phyloP scores from a whole-genome alignment of 306 rosid species.

The Sechiopsis laciniata region DNA sequence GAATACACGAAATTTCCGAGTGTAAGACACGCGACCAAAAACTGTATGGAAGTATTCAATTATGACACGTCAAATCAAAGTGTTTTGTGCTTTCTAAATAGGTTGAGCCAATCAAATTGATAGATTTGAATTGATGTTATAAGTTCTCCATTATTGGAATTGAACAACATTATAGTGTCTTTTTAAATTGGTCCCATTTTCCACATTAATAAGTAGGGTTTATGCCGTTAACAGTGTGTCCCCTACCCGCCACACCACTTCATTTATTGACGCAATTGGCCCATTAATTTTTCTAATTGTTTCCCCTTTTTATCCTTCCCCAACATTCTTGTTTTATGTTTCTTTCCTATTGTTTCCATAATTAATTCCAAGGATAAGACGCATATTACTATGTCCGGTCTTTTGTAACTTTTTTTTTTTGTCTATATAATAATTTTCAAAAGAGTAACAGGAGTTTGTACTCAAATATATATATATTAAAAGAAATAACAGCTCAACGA shows the following conservation, averaged over 20 bases:
- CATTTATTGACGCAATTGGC: background rate
- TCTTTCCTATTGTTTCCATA: background rate
- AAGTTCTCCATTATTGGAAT: no score
- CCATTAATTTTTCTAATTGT: background rate
- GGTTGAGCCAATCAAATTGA: background rate
- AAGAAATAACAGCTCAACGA: no score
- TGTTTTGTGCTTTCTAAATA: background rate
- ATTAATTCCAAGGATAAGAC: background rate
- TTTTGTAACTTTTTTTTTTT: no score
- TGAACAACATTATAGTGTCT: background rate
- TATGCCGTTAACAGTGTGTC: background rate
- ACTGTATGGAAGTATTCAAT: no score
- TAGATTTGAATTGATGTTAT: no score
- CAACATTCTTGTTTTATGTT: slow-evolving; percentile 8
- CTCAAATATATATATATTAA: no score
- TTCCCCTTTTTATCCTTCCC: background rate
- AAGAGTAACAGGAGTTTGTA: no score
- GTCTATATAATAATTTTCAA: no score
- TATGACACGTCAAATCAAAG: no score
- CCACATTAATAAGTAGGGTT: background rate
- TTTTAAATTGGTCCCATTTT: slow-evolving; percentile 4
- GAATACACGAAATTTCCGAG: no score
- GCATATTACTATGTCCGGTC: background rate
- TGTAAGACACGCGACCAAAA: no score
- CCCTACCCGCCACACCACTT: slow-evolving; percentile 15